These are phyloP conservation scores for Diplogelasinospora grovesii DNA, from an alignment of 495 filamentous ascomycete genomes.

Conservation along the genomic window DNA sequence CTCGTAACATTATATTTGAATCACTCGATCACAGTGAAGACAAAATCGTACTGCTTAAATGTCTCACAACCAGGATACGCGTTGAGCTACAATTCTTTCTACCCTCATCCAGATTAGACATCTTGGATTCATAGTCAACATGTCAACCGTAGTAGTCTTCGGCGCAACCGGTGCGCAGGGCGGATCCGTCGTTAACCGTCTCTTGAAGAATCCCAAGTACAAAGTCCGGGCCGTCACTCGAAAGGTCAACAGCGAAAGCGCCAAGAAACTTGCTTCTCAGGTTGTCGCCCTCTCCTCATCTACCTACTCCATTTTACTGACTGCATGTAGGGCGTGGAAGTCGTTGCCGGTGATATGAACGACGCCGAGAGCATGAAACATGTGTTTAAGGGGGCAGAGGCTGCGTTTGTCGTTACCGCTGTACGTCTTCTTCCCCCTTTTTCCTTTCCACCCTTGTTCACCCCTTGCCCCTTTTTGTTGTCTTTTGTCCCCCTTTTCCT, in stretches of 20 bases:
- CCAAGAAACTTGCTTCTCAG: constrained; percentile 12
- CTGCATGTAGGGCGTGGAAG: constrained; percentile 9
- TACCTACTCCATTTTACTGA: not conserved
- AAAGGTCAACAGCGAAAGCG: constrained; percentile 9
- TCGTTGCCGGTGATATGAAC: constrained; percentile 18
- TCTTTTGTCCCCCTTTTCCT: too few relatives aligned
- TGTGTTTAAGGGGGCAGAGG: constrained; percentile 9
- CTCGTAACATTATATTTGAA: too few relatives aligned
- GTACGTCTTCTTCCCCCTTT: too few relatives aligned
- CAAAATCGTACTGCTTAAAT: too few relatives aligned
- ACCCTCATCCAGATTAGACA: too few relatives aligned
- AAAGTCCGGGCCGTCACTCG: constrained; percentile 17
- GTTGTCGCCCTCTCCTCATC: not conserved
- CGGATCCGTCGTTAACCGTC: constrained; percentile 14
- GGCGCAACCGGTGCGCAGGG: constrained; percentile 18
- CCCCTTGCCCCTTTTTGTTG: too few relatives aligned
- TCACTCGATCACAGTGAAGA: too few relatives aligned
- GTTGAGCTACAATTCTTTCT: too few relatives aligned
- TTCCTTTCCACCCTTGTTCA: too few relatives aligned
- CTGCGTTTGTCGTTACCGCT: constrained; percentile 9
- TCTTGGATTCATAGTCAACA: too few relatives aligned
- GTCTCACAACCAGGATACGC: too few relatives aligned
- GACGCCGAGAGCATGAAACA: constrained; percentile 8
- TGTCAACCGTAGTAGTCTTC: constrained; percentile 9
- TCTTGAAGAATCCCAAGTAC: constrained; percentile 9